A percentile compares a stretch with the other conserved stretches of the same genome.
Conservation (phyloP, 2,329 filamentous ascomycete species). For the Gaeumannomyces sp. region DNA sequence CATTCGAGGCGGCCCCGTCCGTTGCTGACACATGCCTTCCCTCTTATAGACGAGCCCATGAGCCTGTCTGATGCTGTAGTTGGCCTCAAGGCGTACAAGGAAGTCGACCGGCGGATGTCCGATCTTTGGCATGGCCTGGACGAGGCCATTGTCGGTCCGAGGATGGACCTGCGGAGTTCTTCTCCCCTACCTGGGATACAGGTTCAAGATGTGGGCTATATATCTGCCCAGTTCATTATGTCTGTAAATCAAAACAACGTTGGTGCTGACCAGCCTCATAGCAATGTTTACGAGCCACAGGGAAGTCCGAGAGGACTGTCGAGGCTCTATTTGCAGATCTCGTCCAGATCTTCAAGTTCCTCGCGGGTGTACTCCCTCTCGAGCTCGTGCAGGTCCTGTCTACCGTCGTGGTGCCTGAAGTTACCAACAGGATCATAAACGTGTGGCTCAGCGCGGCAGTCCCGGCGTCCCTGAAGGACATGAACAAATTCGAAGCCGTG, state of each 20-base stretch:
- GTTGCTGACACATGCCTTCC: neutral
- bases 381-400: constrained; percentile 57
- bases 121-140: constrained; percentile 59
- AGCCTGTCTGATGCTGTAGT: constrained; percentile 47
- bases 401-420: constrained; percentile 60
- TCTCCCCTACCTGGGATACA: constrained; percentile 32
- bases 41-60: constrained; percentile 40
- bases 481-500: constrained; percentile 64
- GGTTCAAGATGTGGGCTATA: constrained; percentile 31
- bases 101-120: constrained; percentile 53
- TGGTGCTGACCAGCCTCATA: constrained; percentile 20
- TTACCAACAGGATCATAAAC: constrained; percentile 62
- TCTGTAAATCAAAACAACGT: neutral
- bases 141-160: constrained; percentile 51
- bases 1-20: neutral
- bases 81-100: constrained; percentile 53
- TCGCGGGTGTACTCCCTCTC: constrained; percentile 44
- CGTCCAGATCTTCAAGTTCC: constrained; percentile 42
- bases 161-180: constrained; percentile 39
- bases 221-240: neutral
- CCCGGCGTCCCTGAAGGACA: constrained; percentile 64
- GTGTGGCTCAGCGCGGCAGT: constrained; percentile 72
- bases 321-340: constrained; percentile 49
- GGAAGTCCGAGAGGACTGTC: constrained; percentile 38
- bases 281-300: constrained; percentile 38